Percentiles rank a stretch among this genome's conserved stretches.
These are phyloP conservation scores for Diplodia seriata DNA, from an alignment of 2,329 filamentous ascomycete genomes.

Conservation along the genomic window DNA sequence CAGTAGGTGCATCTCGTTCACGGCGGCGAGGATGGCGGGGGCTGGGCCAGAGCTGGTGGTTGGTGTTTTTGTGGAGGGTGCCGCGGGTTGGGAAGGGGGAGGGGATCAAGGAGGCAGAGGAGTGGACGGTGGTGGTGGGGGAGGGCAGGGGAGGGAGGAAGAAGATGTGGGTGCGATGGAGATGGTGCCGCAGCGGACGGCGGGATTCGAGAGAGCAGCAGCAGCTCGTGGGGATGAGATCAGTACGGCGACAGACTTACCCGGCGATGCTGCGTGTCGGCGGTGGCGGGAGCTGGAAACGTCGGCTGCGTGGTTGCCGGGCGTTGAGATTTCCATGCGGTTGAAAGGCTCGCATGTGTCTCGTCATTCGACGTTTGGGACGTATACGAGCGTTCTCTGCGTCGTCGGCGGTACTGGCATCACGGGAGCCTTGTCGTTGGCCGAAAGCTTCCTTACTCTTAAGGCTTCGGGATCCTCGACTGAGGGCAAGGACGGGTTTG, in stretches of 20 bases:
- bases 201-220: background rate
- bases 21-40: background rate
- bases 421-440: background rate
- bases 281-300: too few relatives aligned
- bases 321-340: too few relatives aligned
- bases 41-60: background rate
- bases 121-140: background rate
- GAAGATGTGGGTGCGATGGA: background rate
- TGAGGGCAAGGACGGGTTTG: too few relatives aligned
- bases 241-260: background rate
- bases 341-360: background rate
- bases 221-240: background rate
- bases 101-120: background rate
- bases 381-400: background rate
- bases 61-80: background rate
- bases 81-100: background rate
- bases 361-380: background rate
- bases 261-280: background rate
- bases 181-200: too few relatives aligned
- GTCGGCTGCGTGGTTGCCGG: too few relatives aligned
- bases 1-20: background rate
- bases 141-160: too few relatives aligned
- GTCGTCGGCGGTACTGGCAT: background rate
- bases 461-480: background rate
- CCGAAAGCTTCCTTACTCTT: background rate